A percentile compares a stretch with the other conserved stretches of the same genome.
Conservation (phyloP, 2,329 filamentous ascomycete species). For the Capronia americana region DNA sequence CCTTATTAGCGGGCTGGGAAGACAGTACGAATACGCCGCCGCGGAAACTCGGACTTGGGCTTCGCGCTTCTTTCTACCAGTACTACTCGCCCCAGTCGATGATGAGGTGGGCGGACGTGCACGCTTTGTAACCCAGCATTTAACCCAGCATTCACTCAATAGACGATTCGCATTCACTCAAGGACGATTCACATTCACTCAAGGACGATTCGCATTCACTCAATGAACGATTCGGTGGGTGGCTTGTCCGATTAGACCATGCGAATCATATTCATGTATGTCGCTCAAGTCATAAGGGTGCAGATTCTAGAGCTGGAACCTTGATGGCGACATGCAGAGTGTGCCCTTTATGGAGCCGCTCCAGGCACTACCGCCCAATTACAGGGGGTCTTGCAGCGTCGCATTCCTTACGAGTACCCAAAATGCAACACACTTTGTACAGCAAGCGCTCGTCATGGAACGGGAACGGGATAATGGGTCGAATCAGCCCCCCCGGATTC, state of each 20-base stretch:
- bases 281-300: not conserved
- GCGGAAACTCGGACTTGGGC: not conserved
- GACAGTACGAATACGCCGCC: not conserved
- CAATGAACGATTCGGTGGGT: not conserved
- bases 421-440: constrained; percentile 3
- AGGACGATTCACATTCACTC: not conserved
- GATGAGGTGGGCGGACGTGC: not conserved
- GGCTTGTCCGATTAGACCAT: not conserved
- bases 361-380: constrained; percentile 3
- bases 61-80: too few species aligned
- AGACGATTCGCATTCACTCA: too few species aligned
- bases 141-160: too few species aligned
- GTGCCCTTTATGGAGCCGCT: constrained; percentile 18
- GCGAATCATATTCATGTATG: not conserved
- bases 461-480: constrained; percentile 4
- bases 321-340: not conserved
- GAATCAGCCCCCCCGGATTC: constrained; percentile 8
- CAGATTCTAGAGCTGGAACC: too few species aligned
- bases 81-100: not conserved
- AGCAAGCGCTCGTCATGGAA: not conserved
- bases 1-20: not conserved
- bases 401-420: not conserved
- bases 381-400: constrained; percentile 3
- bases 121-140: not conserved
- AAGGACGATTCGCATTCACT: not conserved